phyloP scores from a whole-genome alignment of 108 stramenopile species.

The Cyclotella cryptica region DNA sequence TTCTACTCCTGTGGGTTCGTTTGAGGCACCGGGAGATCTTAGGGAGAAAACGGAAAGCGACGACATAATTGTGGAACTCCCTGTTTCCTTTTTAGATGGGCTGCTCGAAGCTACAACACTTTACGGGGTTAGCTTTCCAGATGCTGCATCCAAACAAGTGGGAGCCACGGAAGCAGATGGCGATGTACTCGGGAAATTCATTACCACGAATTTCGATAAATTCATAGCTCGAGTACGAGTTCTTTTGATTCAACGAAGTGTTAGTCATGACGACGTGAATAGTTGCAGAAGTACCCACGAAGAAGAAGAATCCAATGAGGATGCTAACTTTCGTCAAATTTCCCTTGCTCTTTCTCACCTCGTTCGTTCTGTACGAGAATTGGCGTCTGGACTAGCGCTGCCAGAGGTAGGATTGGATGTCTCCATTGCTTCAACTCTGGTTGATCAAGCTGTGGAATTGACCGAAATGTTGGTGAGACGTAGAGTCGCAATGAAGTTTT shows the following conservation, averaged over 20 bases:
- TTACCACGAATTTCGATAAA: conserved; percentile 62
- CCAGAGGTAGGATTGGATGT: conserved; percentile 74
- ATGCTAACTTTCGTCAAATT: conserved; percentile 66
- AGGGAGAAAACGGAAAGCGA: background rate
- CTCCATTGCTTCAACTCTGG: conserved; percentile 65
- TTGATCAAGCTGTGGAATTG: conserved; percentile 74
- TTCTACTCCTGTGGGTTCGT: conserved; percentile 6
- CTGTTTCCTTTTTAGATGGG: conserved; percentile 72
- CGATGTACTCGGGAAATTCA: conserved; percentile 61
- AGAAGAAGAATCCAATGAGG: conserved; percentile 59
- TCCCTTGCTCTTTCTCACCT: conserved; percentile 63
- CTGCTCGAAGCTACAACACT: conserved; percentile 79
- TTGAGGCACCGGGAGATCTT: background rate
- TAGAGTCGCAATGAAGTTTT: conserved; percentile 77
- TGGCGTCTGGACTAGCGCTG: conserved; percentile 76
- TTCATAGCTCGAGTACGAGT: conserved; percentile 72
- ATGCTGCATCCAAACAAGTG: conserved; percentile 9
- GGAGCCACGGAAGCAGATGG: conserved; percentile 17
- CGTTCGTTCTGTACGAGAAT: conserved; percentile 70
- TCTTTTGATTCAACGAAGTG: conserved; percentile 57
- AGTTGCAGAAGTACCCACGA: conserved; percentile 37
- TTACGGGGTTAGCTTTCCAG: conserved; percentile 66
- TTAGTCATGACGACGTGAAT: background rate
- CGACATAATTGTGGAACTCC: conserved; percentile 34
- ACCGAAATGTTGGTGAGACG: conserved; percentile 76